These are phyloP conservation scores for Taxillus chinensis DNA, from an alignment of 164 flowering plant species.

Conservation along the genomic window DNA sequence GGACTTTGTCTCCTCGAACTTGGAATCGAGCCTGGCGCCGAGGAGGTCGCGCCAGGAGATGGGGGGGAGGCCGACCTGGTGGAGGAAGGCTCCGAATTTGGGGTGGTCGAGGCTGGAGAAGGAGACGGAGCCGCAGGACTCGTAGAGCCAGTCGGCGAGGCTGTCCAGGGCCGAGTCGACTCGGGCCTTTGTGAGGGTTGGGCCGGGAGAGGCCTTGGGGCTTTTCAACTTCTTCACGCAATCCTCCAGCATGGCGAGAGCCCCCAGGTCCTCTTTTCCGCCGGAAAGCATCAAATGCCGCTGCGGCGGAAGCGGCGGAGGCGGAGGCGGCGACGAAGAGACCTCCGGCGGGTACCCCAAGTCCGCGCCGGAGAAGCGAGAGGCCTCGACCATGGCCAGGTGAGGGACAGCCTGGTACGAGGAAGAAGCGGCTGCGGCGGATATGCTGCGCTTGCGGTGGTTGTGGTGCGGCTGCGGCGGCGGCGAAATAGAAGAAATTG, in stretches of 20 bases:
- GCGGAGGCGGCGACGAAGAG: conserved; percentile 11
- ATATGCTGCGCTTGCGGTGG: conserved; percentile 26
- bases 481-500: conserved; percentile 43
- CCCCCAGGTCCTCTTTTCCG: conserved; percentile 90
- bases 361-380: conserved; percentile 29
- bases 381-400: conserved; percentile 52
- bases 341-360: conserved; percentile 21
- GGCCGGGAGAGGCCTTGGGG: conserved; percentile 74
- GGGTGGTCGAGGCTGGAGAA: conserved; percentile 84
- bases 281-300: conserved; percentile 74
- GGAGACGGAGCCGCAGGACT: conserved; percentile 81
- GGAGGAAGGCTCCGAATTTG: conserved; percentile 70
- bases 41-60: conserved; percentile 47
- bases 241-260: conserved; percentile 88
- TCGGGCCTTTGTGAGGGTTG: conserved; percentile 58
- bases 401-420: conserved; percentile 33
- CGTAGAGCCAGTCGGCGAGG: conserved; percentile 89
- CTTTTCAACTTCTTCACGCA: conserved; percentile 91
- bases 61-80: conserved; percentile 74
- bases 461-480: conserved; percentile 13
- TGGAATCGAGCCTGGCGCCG: conserved; percentile 51
- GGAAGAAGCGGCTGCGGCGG: conserved; percentile 10
- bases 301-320: conserved; percentile 13
- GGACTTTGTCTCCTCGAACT: conserved; percentile 53
- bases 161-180: conserved; percentile 54